phyloP scores from a whole-genome alignment of 208 protist genomes.

The Herpetomonas samuelpessoai region DNA sequence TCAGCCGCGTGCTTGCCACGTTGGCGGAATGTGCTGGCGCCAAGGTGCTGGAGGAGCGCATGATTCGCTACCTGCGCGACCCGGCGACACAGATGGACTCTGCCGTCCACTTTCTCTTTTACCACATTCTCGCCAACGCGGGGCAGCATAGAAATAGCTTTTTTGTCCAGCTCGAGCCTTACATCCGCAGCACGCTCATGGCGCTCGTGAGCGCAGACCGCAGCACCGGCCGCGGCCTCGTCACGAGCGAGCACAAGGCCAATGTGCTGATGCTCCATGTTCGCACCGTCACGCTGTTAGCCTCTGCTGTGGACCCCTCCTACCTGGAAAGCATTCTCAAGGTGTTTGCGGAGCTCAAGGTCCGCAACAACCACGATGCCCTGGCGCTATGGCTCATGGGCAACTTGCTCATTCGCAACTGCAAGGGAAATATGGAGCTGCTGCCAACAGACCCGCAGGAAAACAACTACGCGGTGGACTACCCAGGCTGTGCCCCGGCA shows the following conservation, averaged over 20 bases:
- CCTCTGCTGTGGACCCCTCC: conserved; percentile 68
- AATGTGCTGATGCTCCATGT: conserved; percentile 89
- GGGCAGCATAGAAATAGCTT: conserved; percentile 81
- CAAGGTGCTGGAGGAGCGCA: conserved; percentile 60
- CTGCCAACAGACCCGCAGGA: conserved; percentile 82
- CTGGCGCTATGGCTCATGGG: conserved; percentile 87
- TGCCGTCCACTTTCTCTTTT: conserved; percentile 79
- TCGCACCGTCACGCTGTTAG: conserved; percentile 77
- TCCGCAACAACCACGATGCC: conserved; percentile 87
- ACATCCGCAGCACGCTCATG: conserved; percentile 83
- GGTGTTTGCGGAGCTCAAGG: conserved; percentile 66
- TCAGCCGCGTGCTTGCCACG: conserved; percentile 72
- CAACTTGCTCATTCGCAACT: conserved; percentile 80
- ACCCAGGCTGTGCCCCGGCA: conserved; percentile 69
- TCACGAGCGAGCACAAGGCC: conserved; percentile 79
- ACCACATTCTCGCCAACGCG: conserved; percentile 82
- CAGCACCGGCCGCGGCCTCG: conserved; percentile 37
- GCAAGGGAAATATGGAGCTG: conserved; percentile 79
- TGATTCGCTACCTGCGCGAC: conserved; percentile 77
- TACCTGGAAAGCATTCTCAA: conserved; percentile 85
- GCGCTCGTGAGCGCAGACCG: conserved; percentile 69
- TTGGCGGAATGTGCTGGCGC: conserved; percentile 82
- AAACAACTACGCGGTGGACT: conserved; percentile 84
- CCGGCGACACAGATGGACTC: conserved; percentile 75
- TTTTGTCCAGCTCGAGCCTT: conserved; percentile 81